phyloP scores from a whole-genome alignment of 371 early-diverging fungal species.

The Saksenaea vasiformis region DNA sequence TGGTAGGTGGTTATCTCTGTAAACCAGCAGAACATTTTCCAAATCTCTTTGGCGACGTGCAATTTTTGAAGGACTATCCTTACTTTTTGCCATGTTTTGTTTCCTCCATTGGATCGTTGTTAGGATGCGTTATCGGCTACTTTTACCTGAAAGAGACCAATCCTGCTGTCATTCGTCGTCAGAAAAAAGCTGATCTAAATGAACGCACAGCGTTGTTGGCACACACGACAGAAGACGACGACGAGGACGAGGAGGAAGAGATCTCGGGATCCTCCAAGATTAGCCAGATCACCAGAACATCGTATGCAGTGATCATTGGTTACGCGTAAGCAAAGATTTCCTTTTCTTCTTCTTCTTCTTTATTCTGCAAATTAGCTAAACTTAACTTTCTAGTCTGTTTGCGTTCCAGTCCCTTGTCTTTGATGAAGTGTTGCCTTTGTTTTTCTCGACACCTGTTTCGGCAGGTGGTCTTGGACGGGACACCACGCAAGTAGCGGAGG shows the following conservation, averaged over 20 bases:
- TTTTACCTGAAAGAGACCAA: slow-evolving; percentile 80
- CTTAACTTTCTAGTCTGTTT: slow-evolving; percentile 33
- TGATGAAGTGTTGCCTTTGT: slow-evolving; percentile 75
- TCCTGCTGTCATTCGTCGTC: slow-evolving; percentile 24
- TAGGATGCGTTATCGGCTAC: slow-evolving; percentile 69
- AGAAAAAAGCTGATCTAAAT: slow-evolving; percentile 10
- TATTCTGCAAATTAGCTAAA: background rate
- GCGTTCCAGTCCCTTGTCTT: slow-evolving; percentile 73
- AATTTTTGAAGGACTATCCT: slow-evolving; percentile 71
- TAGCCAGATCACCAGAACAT: slow-evolving; percentile 19
- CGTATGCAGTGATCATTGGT: slow-evolving; percentile 37
- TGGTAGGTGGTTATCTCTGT: slow-evolving; percentile 77
- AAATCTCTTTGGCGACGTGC: slow-evolving; percentile 61
- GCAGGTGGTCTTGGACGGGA: slow-evolving; percentile 52
- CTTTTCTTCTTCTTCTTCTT: background rate
- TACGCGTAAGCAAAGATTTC: slow-evolving; percentile 35
- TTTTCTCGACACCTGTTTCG: slow-evolving; percentile 53
- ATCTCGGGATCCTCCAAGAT: background rate
- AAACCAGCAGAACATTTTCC: slow-evolving; percentile 78
- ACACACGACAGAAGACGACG: background rate
- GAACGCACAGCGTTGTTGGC: background rate
- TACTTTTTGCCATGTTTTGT: slow-evolving; percentile 88
- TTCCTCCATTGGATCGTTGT: slow-evolving; percentile 61
- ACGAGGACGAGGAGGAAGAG: background rate
- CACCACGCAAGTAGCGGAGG: slow-evolving; percentile 44